A percentile compares a stretch with the other conserved stretches of the same genome.
phyloP scores from a whole-genome alignment of 495 filamentous ascomycete species.

The Aspergillus diversus region DNA sequence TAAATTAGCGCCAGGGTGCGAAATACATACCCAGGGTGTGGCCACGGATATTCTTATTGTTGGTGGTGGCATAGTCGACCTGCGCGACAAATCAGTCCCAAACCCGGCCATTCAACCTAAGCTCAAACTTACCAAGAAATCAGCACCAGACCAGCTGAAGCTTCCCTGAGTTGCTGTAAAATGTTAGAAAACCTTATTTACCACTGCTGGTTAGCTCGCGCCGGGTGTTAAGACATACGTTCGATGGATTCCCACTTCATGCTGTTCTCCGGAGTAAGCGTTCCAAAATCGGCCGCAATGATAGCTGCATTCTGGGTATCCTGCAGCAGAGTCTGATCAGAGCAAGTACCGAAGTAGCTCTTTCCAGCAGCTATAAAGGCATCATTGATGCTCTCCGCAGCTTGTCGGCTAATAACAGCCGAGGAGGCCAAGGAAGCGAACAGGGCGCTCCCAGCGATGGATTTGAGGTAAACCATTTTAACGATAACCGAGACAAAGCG shows the following conservation, averaged over 20 bases:
- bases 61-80: slow-evolving; percentile 51
- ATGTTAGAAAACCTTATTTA: slow-evolving; percentile 16
- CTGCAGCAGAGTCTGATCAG: slow-evolving; percentile 29
- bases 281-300: slow-evolving; percentile 52
- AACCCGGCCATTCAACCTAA: background rate
- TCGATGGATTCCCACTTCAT: slow-evolving; percentile 58
- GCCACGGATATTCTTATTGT: slow-evolving; percentile 53
- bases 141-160: slow-evolving; percentile 47
- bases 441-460: slow-evolving; percentile 12
- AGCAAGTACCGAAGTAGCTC: slow-evolving; percentile 30
- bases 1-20: background rate
- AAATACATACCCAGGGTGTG: slow-evolving; percentile 47
- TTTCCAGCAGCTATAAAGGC: slow-evolving; percentile 25
- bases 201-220: background rate
- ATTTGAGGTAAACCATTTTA: slow-evolving; percentile 21
- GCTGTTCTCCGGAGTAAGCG: slow-evolving; percentile 58
- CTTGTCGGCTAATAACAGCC: slow-evolving; percentile 11
- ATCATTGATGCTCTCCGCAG: slow-evolving; percentile 17
- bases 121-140: slow-evolving; percentile 39
- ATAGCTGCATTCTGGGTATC: slow-evolving; percentile 34
- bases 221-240: slow-evolving; percentile 25
- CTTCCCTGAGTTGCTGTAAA: slow-evolving; percentile 35
- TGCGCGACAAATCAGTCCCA: slow-evolving; percentile 2
- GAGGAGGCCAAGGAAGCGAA: slow-evolving; percentile 17
- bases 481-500: background rate